Percentiles rank a stretch among this genome's conserved stretches.
phyloP scores from a whole-genome alignment of 2,329 filamentous ascomycete genomes.

The Xylaria sp. region DNA sequence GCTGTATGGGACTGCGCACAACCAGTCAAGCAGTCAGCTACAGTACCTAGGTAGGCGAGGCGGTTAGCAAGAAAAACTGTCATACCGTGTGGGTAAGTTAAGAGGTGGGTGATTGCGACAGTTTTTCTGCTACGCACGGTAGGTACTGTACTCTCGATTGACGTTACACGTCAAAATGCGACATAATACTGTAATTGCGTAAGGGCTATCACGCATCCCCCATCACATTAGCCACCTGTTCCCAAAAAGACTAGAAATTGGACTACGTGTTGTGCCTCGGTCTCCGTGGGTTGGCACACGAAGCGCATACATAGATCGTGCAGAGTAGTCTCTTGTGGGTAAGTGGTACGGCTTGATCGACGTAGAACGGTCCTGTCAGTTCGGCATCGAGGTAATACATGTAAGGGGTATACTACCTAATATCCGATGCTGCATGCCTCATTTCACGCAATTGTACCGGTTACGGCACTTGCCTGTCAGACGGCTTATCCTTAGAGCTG shows the following conservation, averaged over 20 bases:
- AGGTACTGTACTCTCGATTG: too few relatives aligned
- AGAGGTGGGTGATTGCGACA: too few relatives aligned
- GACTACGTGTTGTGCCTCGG: background rate
- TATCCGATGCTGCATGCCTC: too few relatives aligned
- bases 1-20: background rate
- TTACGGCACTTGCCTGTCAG: too few relatives aligned
- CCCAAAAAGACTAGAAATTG: background rate
- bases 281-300: background rate
- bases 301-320: background rate
- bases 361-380: background rate
- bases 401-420: too few relatives aligned
- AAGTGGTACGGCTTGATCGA: background rate
- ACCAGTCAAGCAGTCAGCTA: background rate
- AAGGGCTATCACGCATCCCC: background rate
- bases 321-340: background rate
- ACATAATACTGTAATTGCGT: conserved; percentile 3
- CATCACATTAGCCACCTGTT: background rate
- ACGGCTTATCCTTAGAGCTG: too few relatives aligned
- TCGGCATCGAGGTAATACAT: background rate
- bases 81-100: too few relatives aligned
- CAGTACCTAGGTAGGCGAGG: too few relatives aligned
- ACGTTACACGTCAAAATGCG: background rate
- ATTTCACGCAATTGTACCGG: too few relatives aligned
- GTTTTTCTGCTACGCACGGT: too few relatives aligned
- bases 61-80: background rate